phyloP scores from a whole-genome alignment of 306 rosid species.

The Calophaca sinica region DNA sequence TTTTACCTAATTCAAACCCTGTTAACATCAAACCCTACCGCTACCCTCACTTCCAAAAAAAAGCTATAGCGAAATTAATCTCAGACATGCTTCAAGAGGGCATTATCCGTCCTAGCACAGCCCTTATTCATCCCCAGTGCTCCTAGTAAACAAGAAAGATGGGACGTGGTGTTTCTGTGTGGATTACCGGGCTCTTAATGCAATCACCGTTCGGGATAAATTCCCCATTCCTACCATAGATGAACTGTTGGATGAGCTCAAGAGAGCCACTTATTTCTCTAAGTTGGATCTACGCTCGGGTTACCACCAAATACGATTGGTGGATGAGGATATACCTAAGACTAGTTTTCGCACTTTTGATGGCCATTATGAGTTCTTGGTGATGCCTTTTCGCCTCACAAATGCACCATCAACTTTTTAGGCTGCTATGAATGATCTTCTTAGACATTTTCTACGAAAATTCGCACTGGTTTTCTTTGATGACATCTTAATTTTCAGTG shows the following conservation, averaged over 20 bases:
- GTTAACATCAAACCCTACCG: background rate
- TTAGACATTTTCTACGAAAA: too few relatives aligned
- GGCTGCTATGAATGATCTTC: too few relatives aligned
- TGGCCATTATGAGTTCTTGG: too few relatives aligned
- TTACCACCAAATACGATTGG: too few relatives aligned
- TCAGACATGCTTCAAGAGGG: background rate
- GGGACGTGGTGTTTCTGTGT: background rate
- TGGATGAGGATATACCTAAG: too few relatives aligned
- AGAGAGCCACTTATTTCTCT: background rate
- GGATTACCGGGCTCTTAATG: background rate
- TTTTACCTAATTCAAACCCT: background rate
- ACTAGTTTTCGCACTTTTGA: too few relatives aligned
- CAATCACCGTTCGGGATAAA: background rate
- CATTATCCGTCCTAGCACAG: background rate
- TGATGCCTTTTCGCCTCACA: too few relatives aligned
- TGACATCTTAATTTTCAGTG: background rate
- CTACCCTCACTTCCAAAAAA: too few relatives aligned
- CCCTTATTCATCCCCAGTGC: background rate
- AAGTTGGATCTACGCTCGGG: background rate
- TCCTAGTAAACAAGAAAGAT: background rate
- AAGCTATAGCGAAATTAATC: background rate
- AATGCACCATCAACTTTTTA: too few relatives aligned
- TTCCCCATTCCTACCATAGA: background rate
- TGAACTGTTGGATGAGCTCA: background rate
- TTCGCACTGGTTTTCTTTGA: too few relatives aligned